Evolutionary conservation across 225 moss, liverwort and hornwort species (phyloP).

Genomic region (Sphagnum tenellum): DNA sequence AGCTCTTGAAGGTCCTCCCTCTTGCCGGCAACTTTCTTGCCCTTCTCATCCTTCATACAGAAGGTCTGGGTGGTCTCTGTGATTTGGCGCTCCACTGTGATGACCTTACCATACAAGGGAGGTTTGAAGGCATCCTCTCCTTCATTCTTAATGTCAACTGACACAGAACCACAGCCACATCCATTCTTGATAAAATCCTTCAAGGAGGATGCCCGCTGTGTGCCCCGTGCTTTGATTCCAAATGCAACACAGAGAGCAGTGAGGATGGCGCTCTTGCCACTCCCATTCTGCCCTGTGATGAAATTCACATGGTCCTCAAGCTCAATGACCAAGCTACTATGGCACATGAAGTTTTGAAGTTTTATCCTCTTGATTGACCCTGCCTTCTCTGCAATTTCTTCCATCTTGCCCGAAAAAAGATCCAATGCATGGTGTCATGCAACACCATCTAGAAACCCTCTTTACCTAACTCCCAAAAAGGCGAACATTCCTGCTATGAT

Average conservation of each 20-base stretch:
- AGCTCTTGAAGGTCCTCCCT: slow-evolving; percentile 75
- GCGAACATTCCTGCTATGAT: no score
- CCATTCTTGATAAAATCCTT: slow-evolving; percentile 96
- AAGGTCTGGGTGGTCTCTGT: slow-evolving; percentile 52
- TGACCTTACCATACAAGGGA: slow-evolving; percentile 58
- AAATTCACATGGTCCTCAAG: slow-evolving; percentile 82
- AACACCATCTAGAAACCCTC: no score
- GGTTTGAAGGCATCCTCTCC: slow-evolving; percentile 83
- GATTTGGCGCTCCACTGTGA: slow-evolving; percentile 72
- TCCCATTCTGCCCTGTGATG: slow-evolving; percentile 95
- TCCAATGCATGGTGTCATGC: no score
- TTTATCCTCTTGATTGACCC: slow-evolving; percentile 64
- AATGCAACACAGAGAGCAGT: slow-evolving; percentile 94
- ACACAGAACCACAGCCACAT: slow-evolving; percentile 48
- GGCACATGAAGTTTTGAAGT: slow-evolving; percentile 97
- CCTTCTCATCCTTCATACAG: slow-evolving; percentile 52
- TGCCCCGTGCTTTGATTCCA: slow-evolving; percentile 87
- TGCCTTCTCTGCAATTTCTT: slow-evolving; percentile 23
- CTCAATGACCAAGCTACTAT: slow-evolving; percentile 59
- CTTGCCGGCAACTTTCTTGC: slow-evolving; percentile 66
- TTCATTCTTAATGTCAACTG: slow-evolving; percentile 74
- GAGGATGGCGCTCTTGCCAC: slow-evolving; percentile 97
- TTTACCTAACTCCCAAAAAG: no score
- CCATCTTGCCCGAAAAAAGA: no score
- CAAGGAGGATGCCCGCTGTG: slow-evolving; percentile 82